These are phyloP conservation scores for Plasmodium blacklocki DNA, from an alignment of 169 alveolate species.

Conservation along the genomic window DNA sequence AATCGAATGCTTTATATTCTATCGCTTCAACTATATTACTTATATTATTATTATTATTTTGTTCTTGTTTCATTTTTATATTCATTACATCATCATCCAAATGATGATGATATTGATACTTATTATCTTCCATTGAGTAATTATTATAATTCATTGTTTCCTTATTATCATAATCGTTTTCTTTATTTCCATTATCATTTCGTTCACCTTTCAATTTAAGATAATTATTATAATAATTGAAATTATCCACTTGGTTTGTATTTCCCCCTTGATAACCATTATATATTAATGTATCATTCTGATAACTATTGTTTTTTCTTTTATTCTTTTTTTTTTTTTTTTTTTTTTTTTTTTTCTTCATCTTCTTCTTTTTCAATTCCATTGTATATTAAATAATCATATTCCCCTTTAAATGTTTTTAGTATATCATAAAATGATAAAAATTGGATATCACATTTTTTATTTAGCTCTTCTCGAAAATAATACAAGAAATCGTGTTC, in stretches of 20 bases:
- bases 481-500: constrained; percentile 65
- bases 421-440: constrained; percentile 53
- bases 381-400: constrained; percentile 19
- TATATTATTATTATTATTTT: not conserved
- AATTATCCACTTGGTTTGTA: not conserved
- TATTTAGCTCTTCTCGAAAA: constrained; percentile 46
- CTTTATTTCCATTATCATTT: too few species aligned
- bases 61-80: not conserved
- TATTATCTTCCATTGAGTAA: too few species aligned
- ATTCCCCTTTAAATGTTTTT: constrained; percentile 53
- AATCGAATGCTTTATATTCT: not conserved
- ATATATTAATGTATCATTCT: not conserved
- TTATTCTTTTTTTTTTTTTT: not conserved
- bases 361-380: not conserved
- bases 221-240: not conserved
- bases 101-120: too few species aligned
- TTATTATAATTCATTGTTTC: too few species aligned
- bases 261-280: not conserved
- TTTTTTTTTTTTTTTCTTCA: not conserved
- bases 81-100: not conserved
- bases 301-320: not conserved
- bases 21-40: too few species aligned
- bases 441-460: constrained; percentile 46
- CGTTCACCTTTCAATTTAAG: too few species aligned
- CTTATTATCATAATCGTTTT: too few species aligned